These are phyloP conservation scores for Cercospora sp. DNA, from an alignment of 2,329 filamentous ascomycete species.

Conservation along the genomic window DNA sequence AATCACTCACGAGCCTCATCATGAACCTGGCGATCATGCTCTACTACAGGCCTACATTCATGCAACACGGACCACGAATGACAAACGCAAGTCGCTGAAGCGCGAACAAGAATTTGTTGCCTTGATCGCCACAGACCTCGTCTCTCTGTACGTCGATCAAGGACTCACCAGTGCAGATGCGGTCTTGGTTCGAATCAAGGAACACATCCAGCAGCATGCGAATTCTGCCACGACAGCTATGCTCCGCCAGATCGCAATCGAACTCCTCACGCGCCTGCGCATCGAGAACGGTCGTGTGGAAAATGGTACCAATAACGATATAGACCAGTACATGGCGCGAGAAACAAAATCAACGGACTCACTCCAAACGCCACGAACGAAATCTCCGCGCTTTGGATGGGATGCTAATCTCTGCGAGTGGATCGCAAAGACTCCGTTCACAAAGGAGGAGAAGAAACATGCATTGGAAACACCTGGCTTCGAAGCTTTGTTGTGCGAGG, in stretches of 20 bases:
- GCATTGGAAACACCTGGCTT: not conserved
- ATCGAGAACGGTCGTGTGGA: not conserved
- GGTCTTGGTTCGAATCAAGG: not conserved
- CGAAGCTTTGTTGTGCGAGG: not conserved
- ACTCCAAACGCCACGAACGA: not conserved
- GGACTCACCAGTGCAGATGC: not conserved
- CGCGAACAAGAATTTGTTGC: slow-evolving; percentile 2
- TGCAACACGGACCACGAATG: not conserved
- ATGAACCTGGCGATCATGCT: not conserved
- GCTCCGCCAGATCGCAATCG: not conserved
- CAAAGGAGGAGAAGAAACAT: not conserved
- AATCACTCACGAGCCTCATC: not conserved
- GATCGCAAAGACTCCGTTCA: slow-evolving; percentile 45
- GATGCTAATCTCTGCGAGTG: slow-evolving; percentile 50
- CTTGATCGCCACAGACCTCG: not conserved
- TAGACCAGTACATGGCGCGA: too few species aligned
- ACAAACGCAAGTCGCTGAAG: not conserved
- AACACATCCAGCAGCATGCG: not conserved
- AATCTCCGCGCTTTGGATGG: slow-evolving; percentile 39
- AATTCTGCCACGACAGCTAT: not conserved
- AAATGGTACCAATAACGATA: too few species aligned
- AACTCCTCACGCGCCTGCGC: not conserved
- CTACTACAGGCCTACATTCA: not conserved
- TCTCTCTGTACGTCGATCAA: not conserved
- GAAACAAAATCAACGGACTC: not conserved